Percentiles rank a stretch among this genome's conserved stretches.
Conservation (phyloP, 2,329 filamentous ascomycete genomes). For the Diplocarpon rosae region DNA sequence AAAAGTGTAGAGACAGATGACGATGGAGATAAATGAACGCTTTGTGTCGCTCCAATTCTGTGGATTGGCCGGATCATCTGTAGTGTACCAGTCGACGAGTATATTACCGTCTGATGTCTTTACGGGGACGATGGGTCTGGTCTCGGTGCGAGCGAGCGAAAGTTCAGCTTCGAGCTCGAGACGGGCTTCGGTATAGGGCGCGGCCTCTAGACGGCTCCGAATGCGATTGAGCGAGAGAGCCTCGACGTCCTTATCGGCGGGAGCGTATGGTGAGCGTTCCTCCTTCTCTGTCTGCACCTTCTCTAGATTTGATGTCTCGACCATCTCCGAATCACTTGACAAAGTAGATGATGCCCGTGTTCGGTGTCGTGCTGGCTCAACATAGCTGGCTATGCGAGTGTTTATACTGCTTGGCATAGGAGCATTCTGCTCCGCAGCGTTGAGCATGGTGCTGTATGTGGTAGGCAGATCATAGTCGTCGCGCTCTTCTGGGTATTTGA, state of each 20-base stretch:
- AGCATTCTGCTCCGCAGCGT: constrained; percentile 12
- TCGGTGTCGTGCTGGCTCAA: constrained; percentile 5
- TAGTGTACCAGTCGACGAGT: constrained; percentile 44
- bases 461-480: constrained; percentile 41
- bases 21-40: constrained; percentile 31
- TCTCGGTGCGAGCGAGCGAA: constrained; percentile 30
- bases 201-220: constrained; percentile 19
- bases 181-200: constrained; percentile 29
- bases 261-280: constrained; percentile 7
- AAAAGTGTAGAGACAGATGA: constrained; percentile 48
- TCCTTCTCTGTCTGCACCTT: constrained; percentile 17
- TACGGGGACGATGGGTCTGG: constrained; percentile 36
- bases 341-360: constrained; percentile 10
- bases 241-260: constrained; percentile 10
- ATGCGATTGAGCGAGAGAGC: constrained; percentile 13
- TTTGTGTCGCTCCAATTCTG: constrained; percentile 41
- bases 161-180: constrained; percentile 30
- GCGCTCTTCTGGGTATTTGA: constrained; percentile 50
- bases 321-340: constrained; percentile 4
- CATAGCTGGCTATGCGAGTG: constrained; percentile 2
- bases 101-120: constrained; percentile 34
- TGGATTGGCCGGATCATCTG: constrained; percentile 44
- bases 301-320: constrained; percentile 14
- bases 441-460: constrained; percentile 28
- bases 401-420: not conserved